A percentile compares a stretch with the other conserved stretches of the same genome.
phyloP scores from a whole-genome alignment of 1,284 basidiomycete genomes.

The Trichosporon coremiiforme region DNA sequence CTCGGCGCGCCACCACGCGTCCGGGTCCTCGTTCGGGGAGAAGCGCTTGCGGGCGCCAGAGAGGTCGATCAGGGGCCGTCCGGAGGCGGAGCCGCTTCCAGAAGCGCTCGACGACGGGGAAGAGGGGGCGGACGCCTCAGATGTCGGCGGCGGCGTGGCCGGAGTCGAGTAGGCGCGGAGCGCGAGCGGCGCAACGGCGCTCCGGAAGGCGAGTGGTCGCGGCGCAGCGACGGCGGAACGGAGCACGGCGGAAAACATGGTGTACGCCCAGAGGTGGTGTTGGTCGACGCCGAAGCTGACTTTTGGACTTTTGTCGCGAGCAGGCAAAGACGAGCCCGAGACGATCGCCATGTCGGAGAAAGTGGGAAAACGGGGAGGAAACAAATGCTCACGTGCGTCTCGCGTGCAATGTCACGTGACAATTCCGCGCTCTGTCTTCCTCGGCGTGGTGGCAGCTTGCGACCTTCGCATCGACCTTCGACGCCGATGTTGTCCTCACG shows the following conservation, averaged over 20 bases:
- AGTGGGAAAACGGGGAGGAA: slow-evolving; percentile 9
- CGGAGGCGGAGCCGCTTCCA: too few species aligned
- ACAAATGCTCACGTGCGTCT: background rate
- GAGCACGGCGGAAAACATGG: background rate
- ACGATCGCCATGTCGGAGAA: slow-evolving; percentile 2
- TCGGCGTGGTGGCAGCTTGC: too few species aligned
- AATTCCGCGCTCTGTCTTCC: too few species aligned
- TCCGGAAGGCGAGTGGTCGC: slow-evolving; percentile 7
- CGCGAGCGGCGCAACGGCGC: background rate
- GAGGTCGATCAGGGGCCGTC: background rate
- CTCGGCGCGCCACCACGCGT: slow-evolving; percentile 31
- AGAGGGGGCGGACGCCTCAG: too few species aligned
- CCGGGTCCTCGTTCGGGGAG: slow-evolving; percentile 24
- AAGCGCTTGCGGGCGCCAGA: background rate
- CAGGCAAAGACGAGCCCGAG: background rate
- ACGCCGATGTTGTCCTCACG: too few species aligned
- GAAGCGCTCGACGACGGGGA: background rate
- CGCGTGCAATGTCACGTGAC: background rate
- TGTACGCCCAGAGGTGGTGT: background rate
- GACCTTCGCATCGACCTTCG: too few species aligned
- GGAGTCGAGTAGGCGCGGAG: slow-evolving; percentile 6
- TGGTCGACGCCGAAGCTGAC: background rate
- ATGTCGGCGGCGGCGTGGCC: background rate
- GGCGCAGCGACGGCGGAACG: slow-evolving; percentile 6
- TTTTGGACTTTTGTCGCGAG: slow-evolving; percentile 10